Evolutionary conservation across 2,329 filamentous ascomycete genomes (phyloP).

Genomic region (Colletotrichum trifolii): DNA sequence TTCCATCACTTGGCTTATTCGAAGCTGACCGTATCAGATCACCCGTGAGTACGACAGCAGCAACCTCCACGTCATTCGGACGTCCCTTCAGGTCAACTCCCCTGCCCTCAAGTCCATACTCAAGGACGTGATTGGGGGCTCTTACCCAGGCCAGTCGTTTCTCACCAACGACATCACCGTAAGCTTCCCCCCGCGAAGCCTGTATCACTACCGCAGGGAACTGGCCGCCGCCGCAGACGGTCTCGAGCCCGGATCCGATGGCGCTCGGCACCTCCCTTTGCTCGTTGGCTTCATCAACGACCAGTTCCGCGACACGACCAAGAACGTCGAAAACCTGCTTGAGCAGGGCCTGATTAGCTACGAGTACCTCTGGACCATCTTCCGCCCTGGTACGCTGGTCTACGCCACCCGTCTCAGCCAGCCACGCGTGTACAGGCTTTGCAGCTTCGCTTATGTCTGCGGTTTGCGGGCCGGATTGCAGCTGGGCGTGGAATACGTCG

Average conservation of each 20-base stretch:
- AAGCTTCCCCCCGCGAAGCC: slow-evolving; percentile 40
- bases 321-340: slow-evolving; percentile 60
- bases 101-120: slow-evolving; percentile 40
- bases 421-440: slow-evolving; percentile 52
- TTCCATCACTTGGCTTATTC: not conserved
- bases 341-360: slow-evolving; percentile 64
- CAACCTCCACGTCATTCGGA: slow-evolving; percentile 35
- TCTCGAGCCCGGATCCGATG: slow-evolving; percentile 40
- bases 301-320: slow-evolving; percentile 62
- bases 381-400: slow-evolving; percentile 57
- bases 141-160: slow-evolving; percentile 43
- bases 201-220: slow-evolving; percentile 43
- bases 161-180: slow-evolving; percentile 39
- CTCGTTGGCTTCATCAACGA: slow-evolving; percentile 58
- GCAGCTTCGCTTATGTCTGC: slow-evolving; percentile 49
- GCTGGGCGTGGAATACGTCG: slow-evolving; percentile 49
- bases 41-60: slow-evolving; percentile 38
- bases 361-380: slow-evolving; percentile 64
- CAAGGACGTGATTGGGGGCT: slow-evolving; percentile 38
- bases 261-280: slow-evolving; percentile 45
- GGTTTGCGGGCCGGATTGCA: slow-evolving; percentile 45
- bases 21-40: slow-evolving; percentile 12
- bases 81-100: slow-evolving; percentile 40
- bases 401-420: slow-evolving; percentile 52
- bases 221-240: slow-evolving; percentile 39